These are phyloP conservation scores for Colletotrichum echinochloae DNA, from an alignment of 2,329 filamentous ascomycete genomes.

Conservation along the genomic window DNA sequence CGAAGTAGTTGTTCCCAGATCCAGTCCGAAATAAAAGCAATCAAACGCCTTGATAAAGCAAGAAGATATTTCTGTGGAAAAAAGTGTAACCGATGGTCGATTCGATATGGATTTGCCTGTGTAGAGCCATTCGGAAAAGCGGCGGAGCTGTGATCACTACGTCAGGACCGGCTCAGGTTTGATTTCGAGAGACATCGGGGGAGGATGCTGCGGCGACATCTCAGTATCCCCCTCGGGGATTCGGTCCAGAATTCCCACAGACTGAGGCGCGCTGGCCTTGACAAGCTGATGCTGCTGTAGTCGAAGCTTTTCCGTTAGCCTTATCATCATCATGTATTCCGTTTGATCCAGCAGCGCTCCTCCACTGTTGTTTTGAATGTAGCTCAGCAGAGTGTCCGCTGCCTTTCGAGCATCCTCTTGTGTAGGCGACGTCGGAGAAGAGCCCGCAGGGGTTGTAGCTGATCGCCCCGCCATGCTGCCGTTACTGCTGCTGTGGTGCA, in stretches of 20 bases:
- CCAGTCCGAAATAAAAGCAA: slow-evolving; percentile 24
- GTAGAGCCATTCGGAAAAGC: neutral
- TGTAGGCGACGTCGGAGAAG: slow-evolving; percentile 75
- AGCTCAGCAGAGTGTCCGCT: slow-evolving; percentile 83
- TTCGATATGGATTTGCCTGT: neutral
- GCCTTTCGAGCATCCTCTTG: slow-evolving; percentile 89
- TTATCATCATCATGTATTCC: slow-evolving; percentile 82
- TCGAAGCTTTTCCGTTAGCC: slow-evolving; percentile 87
- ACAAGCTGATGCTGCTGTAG: slow-evolving; percentile 66
- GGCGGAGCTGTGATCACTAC: slow-evolving; percentile 41
- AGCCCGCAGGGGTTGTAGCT: slow-evolving; percentile 60
- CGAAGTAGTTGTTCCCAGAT: slow-evolving; percentile 4
- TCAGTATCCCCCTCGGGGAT: slow-evolving; percentile 70
- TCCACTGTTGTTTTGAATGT: slow-evolving; percentile 78
- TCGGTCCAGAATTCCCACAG: slow-evolving; percentile 63
- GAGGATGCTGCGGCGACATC: slow-evolving; percentile 49
- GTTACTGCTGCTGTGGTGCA: slow-evolving; percentile 66
- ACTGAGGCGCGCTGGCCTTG: slow-evolving; percentile 46
- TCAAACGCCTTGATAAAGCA: slow-evolving; percentile 20
- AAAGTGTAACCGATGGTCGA: neutral
- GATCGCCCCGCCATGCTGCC: slow-evolving; percentile 55
- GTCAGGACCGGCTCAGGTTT: slow-evolving; percentile 53
- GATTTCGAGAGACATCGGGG: slow-evolving; percentile 33
- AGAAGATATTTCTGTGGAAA: neutral
- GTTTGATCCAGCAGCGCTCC: slow-evolving; percentile 77